Percentiles rank a stretch among this genome's conserved stretches.
These are phyloP conservation scores for Neurospora hispaniola DNA, from an alignment of 495 filamentous ascomycete genomes.

Conservation along the genomic window DNA sequence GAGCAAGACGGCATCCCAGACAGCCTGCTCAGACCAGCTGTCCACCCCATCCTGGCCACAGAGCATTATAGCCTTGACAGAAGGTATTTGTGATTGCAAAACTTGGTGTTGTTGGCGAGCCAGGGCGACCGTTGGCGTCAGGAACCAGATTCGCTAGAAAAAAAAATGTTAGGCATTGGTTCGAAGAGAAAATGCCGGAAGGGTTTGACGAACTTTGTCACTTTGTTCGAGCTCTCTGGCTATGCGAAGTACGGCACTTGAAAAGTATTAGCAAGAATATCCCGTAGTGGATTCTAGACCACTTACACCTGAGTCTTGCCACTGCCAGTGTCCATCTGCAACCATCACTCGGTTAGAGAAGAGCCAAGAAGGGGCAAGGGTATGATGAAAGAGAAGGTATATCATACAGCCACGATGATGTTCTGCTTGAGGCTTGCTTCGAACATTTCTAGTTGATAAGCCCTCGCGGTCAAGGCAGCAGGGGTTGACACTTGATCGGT, in stretches of 20 bases:
- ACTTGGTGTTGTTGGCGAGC: slow-evolving; percentile 62
- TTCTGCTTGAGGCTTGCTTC: slow-evolving; percentile 68
- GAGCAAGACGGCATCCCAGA: slow-evolving; percentile 64
- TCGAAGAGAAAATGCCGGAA: not conserved
- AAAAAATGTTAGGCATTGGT: slow-evolving; percentile 9
- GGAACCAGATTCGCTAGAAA: slow-evolving; percentile 69
- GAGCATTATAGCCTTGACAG: slow-evolving; percentile 51
- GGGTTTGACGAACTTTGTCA: slow-evolving; percentile 45
- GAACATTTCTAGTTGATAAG: slow-evolving; percentile 88
- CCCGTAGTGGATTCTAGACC: not conserved
- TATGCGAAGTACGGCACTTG: slow-evolving; percentile 70
- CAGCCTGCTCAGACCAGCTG: slow-evolving; percentile 57
- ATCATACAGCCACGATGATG: slow-evolving; percentile 69
- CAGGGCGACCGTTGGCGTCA: slow-evolving; percentile 67
- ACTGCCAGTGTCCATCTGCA: slow-evolving; percentile 83
- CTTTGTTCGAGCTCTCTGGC: slow-evolving; percentile 57
- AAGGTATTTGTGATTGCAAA: slow-evolving; percentile 50
- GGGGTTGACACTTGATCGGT: slow-evolving; percentile 6
- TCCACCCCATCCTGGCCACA: slow-evolving; percentile 61
- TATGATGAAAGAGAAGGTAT: not conserved
- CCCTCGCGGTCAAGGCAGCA: slow-evolving; percentile 40
- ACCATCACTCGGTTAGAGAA: not conserved
- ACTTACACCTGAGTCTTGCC: slow-evolving; percentile 87
- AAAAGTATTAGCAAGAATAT: slow-evolving; percentile 6
- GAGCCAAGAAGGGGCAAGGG: not conserved